Percentiles rank a stretch among this genome's conserved stretches.
phyloP scores from a whole-genome alignment of 2,329 filamentous ascomycete genomes.

The Tolypocladium nubicola region DNA sequence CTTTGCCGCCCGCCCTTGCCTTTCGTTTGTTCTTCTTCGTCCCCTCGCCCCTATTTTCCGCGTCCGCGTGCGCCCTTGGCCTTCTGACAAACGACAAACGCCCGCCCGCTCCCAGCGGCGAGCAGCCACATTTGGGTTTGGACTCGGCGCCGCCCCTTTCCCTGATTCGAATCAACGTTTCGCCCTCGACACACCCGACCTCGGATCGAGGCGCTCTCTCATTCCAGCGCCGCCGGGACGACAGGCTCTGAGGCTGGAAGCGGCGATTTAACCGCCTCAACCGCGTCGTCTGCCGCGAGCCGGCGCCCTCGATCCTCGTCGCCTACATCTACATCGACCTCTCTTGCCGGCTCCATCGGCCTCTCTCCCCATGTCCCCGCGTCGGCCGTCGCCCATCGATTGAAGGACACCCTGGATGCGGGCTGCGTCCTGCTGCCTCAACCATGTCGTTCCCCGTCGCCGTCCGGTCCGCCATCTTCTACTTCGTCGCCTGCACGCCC shows the following conservation, averaged over 20 bases:
- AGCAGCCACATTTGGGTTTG: background rate
- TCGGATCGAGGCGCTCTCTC: background rate
- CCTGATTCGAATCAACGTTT: background rate
- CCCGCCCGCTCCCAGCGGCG: background rate
- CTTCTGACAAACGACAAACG: background rate
- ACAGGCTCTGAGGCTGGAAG: background rate
- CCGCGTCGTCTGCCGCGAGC: background rate
- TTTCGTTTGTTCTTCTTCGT: too few species aligned
- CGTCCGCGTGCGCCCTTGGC: background rate
- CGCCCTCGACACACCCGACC: background rate
- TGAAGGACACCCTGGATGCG: conserved; percentile 4
- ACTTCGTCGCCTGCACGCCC: conserved; percentile 66
- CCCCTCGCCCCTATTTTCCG: background rate
- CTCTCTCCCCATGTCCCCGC: conserved; percentile 7
- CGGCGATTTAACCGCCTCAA: background rate
- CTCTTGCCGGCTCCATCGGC: background rate
- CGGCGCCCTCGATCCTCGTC: background rate
- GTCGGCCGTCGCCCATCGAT: conserved; percentile 2
- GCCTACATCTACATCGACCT: background rate
- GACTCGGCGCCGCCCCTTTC: background rate
- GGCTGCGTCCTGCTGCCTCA: conserved; percentile 1
- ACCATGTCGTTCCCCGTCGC: conserved; percentile 42
- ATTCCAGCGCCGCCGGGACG: background rate
- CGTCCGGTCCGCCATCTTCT: conserved; percentile 69
- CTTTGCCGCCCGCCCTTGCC: background rate